phyloP scores from a whole-genome alignment of 495 filamentous ascomycete species.

The Cryomyces minteri region DNA sequence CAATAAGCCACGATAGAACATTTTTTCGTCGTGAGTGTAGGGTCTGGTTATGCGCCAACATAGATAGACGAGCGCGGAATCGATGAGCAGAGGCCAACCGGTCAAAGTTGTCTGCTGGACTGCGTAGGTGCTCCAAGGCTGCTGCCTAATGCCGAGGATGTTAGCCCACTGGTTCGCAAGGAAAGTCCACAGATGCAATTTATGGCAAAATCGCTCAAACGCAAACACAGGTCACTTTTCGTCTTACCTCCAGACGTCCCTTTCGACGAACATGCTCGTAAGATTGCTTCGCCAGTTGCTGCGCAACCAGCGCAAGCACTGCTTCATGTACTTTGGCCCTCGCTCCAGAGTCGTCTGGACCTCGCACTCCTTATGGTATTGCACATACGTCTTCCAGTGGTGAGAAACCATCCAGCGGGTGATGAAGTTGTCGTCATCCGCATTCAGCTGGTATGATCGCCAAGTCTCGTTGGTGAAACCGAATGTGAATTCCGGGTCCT shows the following conservation, averaged over 20 bases:
- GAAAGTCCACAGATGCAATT: no score
- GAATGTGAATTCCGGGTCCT: slow-evolving; percentile 50
- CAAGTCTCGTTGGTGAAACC: slow-evolving; percentile 37
- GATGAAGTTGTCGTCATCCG: slow-evolving; percentile 54
- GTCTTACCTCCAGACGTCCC: slow-evolving; percentile 29
- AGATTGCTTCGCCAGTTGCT: slow-evolving; percentile 50
- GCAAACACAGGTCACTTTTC: slow-evolving; percentile 3
- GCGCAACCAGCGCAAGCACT: slow-evolving; percentile 41
- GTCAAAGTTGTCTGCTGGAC: slow-evolving; percentile 40
- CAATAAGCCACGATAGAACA: slow-evolving; percentile 9
- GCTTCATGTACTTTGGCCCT: slow-evolving; percentile 34
- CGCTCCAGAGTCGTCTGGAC: slow-evolving; percentile 42
- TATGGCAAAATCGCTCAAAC: no score
- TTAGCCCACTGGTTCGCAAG: neutral
- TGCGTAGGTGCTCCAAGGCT: slow-evolving; percentile 45
- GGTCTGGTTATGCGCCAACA: slow-evolving; percentile 7
- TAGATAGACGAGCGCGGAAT: slow-evolving; percentile 26
- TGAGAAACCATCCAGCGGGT: slow-evolving; percentile 40
- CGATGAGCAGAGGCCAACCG: slow-evolving; percentile 38
- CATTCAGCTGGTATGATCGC: slow-evolving; percentile 36
- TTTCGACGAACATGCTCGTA: slow-evolving; percentile 33
- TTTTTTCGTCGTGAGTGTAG: neutral
- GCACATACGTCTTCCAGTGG: slow-evolving; percentile 41
- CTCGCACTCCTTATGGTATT: slow-evolving; percentile 35
- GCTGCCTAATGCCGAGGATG: slow-evolving; percentile 14